A percentile compares a stretch with the other conserved stretches of the same genome.
Evolutionary conservation across 306 rosid genomes (phyloP).

Genomic region (Begonia peltatifolia): DNA sequence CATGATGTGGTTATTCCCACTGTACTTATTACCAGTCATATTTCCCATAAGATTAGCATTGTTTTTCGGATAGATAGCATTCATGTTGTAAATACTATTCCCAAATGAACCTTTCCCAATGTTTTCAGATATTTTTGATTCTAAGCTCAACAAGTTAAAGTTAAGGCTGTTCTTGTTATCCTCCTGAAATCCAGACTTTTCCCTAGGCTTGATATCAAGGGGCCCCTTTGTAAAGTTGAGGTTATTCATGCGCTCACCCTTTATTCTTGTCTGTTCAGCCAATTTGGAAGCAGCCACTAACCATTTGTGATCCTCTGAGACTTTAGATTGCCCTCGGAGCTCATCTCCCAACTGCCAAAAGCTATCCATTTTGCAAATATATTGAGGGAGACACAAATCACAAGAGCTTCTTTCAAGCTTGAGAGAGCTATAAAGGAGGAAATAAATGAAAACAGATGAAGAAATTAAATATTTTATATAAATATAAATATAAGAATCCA

Average conservation of each 20-base stretch:
- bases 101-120: slow-evolving; percentile 48
- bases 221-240: slow-evolving; percentile 81
- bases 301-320: slow-evolving; percentile 94
- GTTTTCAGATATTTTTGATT: slow-evolving; percentile 47
- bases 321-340: slow-evolving; percentile 90
- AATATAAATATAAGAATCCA: too few relatives aligned
- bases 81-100: slow-evolving; percentile 52
- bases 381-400: slow-evolving; percentile 9
- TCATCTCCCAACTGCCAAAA: slow-evolving; percentile 97
- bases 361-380: slow-evolving; percentile 65
- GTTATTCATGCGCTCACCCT: slow-evolving; percentile 86
- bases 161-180: slow-evolving; percentile 78
- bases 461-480: too few relatives aligned
- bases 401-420: too few relatives aligned
- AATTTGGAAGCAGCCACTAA: slow-evolving; percentile 77
- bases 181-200: slow-evolving; percentile 76
- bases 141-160: slow-evolving; percentile 70
- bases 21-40: slow-evolving; percentile 46
- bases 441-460: too few relatives aligned
- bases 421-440: too few relatives aligned
- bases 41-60: slow-evolving; percentile 39
- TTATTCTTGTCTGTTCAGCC: slow-evolving; percentile 90
- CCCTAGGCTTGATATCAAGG: slow-evolving; percentile 56
- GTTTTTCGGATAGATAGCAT: slow-evolving; percentile 65
- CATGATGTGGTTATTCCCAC: slow-evolving; percentile 40